Evolutionary conservation across 169 alveolate species (phyloP).

Genomic region (Neospora caninum): DNA sequence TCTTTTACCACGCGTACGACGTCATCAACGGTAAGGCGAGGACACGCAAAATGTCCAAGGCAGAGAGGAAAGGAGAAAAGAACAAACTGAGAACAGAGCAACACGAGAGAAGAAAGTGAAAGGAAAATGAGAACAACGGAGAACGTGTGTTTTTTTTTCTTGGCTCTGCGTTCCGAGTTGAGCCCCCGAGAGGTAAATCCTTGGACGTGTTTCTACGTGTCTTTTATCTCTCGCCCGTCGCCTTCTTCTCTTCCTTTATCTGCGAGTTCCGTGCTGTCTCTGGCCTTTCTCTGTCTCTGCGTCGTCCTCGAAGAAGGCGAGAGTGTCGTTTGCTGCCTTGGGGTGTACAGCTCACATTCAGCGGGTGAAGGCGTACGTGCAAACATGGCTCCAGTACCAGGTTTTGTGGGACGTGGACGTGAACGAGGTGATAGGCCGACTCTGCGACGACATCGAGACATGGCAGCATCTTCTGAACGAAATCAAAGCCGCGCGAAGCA

Average conservation of each 20-base stretch:
- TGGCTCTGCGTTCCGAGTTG: no score
- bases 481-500: conserved; percentile 88
- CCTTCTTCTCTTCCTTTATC: neutral
- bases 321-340: neutral
- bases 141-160: no score
- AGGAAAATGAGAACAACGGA: neutral
- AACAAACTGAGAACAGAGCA: neutral
- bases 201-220: no score
- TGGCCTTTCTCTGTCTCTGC: neutral
- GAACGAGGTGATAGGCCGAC: conserved; percentile 83
- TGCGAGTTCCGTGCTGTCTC: neutral
- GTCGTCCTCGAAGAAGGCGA: no score
- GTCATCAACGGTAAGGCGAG: conserved; percentile 52
- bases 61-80: neutral
- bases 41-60: neutral
- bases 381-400: conserved; percentile 95
- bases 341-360: conserved; percentile 6
- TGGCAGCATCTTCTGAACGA: conserved; percentile 96
- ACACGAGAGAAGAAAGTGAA: neutral
- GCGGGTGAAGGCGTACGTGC: conserved; percentile 85
- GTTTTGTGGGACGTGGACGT: conserved; percentile 95
- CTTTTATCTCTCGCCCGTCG: no score
- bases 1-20: conserved; percentile 44
- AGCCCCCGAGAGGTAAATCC: no score
- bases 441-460: conserved; percentile 91